Conservation (phyloP, 1,284 basidiomycete genomes). For the Leccinum ponderosum region DNA sequence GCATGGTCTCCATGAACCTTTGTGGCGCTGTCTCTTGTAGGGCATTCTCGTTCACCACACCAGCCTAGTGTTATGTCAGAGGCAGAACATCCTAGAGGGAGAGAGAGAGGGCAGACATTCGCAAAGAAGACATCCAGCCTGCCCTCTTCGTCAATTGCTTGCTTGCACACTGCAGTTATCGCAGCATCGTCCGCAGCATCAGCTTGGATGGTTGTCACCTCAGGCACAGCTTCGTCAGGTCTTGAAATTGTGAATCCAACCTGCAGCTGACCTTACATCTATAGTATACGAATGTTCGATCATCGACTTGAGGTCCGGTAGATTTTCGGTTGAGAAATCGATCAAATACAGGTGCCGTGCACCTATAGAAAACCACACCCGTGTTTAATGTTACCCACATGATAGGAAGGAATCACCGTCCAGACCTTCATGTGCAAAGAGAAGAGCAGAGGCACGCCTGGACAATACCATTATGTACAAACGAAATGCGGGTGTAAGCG, state of each 20-base stretch:
- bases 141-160: conserved; percentile 78
- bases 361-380: conserved; percentile 47
- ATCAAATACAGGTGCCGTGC: conserved; percentile 84
- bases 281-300: conserved; percentile 67
- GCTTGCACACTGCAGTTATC: conserved; percentile 69
- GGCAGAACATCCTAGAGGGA: not conserved
- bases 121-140: conserved; percentile 95
- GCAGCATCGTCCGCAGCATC: conserved; percentile 84
- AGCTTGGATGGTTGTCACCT: conserved; percentile 73
- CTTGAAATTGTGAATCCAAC: conserved; percentile 4
- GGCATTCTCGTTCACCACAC: conserved; percentile 48
- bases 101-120: conserved; percentile 56
- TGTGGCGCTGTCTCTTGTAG: conserved; percentile 63
- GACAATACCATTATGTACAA: conserved; percentile 6
- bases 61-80: conserved; percentile 45
- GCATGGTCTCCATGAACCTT: conserved; percentile 74
- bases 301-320: conserved; percentile 69
- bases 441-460: conserved; percentile 73
- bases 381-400: conserved; percentile 4
- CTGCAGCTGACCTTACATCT: conserved; percentile 62
- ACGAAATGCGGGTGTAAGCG: conserved; percentile 14
- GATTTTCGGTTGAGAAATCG: conserved; percentile 72
- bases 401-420: not conserved
- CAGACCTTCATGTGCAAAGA: conserved; percentile 82
- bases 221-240: conserved; percentile 18